phyloP scores from a whole-genome alignment of 768 basidiomycete genomes.

The Pleurotus salmoneostramineus region DNA sequence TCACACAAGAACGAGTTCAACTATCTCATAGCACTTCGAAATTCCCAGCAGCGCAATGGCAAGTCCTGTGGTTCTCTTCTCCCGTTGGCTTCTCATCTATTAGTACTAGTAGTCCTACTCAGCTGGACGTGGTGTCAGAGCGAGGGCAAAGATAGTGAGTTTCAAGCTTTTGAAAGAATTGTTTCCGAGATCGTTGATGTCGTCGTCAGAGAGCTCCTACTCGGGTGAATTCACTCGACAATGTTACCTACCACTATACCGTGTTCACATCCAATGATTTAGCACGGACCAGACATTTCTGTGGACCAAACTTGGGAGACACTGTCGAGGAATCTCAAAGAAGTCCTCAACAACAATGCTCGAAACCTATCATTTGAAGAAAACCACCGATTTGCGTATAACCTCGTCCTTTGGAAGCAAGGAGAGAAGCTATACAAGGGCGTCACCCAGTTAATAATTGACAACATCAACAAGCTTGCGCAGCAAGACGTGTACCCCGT shows the following conservation, averaged over 20 bases:
- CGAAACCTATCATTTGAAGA: constrained; percentile 88
- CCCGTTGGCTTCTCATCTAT: constrained; percentile 5
- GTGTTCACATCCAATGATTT: neutral
- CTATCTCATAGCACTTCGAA: neutral
- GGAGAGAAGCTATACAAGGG: constrained; percentile 87
- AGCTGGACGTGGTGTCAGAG: constrained; percentile 1
- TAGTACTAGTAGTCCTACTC: neutral
- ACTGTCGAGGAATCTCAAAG: constrained; percentile 80
- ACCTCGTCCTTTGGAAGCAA: constrained; percentile 85
- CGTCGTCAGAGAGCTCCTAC: neutral
- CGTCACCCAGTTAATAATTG: constrained; percentile 69
- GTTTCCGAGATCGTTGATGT: no score
- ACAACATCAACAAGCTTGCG: constrained; percentile 82
- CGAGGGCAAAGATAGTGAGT: constrained; percentile 1
- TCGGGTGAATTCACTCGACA: neutral
- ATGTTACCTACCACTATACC: neutral
- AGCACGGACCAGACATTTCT: constrained; percentile 77
- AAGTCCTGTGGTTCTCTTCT: neutral
- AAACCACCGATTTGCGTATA: constrained; percentile 91
- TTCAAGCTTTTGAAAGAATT: neutral
- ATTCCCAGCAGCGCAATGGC: neutral
- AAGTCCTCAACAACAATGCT: constrained; percentile 94
- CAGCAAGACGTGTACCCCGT: constrained; percentile 70
- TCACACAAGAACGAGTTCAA: neutral
- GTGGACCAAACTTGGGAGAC: constrained; percentile 81